These are phyloP conservation scores for Yamadazyma takamatsuzukensis DNA, from an alignment of 805 yeast genomes.

Conservation along the genomic window DNA sequence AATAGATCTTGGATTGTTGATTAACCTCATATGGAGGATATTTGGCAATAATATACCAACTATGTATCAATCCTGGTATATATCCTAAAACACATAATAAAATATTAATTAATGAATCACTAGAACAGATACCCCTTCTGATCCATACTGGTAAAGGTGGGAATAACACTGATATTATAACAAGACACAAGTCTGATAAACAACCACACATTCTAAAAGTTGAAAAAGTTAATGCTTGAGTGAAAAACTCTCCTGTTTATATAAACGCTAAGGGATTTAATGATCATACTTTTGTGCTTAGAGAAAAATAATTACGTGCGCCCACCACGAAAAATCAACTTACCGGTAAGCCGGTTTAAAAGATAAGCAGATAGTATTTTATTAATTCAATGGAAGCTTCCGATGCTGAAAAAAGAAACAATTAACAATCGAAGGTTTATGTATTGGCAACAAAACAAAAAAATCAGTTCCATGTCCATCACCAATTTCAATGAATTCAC, in stretches of 20 bases:
- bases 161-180: slow-evolving; percentile 56
- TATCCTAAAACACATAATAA: slow-evolving; percentile 46
- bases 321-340: no score
- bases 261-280: no score
- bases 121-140: slow-evolving; percentile 57
- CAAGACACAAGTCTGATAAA: slow-evolving; percentile 53
- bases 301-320: slow-evolving; percentile 1
- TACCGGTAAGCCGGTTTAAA: slow-evolving; percentile 4
- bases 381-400: no score
- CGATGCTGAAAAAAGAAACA: no score
- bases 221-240: no score
- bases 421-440: no score
- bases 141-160: slow-evolving; percentile 76
- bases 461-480: no score
- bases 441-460: no score
- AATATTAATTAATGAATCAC: slow-evolving; percentile 45
- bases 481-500: no score
- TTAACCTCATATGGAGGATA: slow-evolving; percentile 36
- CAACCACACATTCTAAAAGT: slow-evolving; percentile 26
- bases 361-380: no score
- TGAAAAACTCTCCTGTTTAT: no score
- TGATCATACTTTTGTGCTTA: slow-evolving; percentile 4
- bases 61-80: slow-evolving; percentile 48
- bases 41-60: slow-evolving; percentile 47
- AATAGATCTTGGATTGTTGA: slow-evolving; percentile 28